Evolutionary conservation across 73 alveolate species (phyloP).

Genomic region (Durusdinium trenchii): DNA sequence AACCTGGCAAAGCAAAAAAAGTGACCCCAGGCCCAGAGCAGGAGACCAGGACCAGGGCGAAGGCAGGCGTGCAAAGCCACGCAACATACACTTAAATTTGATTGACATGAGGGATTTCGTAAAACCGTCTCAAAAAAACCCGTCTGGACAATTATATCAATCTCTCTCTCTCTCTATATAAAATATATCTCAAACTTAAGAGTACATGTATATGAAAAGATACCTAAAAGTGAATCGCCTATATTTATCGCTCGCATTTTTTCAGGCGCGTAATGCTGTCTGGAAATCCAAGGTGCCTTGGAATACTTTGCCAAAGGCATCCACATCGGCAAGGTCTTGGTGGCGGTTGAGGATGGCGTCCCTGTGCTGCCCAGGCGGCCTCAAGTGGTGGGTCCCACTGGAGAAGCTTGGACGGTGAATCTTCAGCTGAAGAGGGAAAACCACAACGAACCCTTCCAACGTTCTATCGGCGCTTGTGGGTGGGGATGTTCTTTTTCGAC

Average conservation of each 20-base stretch:
- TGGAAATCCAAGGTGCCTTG: slow-evolving; percentile 68
- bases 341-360: slow-evolving; percentile 65
- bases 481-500: background rate
- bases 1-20: no score
- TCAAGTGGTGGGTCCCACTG: slow-evolving; percentile 37
- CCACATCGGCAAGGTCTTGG: slow-evolving; percentile 87
- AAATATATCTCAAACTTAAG: background rate
- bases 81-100: no score
- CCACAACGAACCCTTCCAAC: no score
- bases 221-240: background rate
- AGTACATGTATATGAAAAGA: background rate
- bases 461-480: background rate
- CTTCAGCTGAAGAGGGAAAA: no score
- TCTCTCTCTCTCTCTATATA: no score
- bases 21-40: no score
- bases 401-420: slow-evolving; percentile 43
- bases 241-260: background rate
- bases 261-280: no score
- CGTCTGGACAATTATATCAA: no score
- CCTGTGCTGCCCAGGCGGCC: slow-evolving; percentile 73
- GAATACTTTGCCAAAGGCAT: slow-evolving; percentile 93
- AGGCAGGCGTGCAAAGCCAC: no score
- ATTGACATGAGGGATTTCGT: no score
- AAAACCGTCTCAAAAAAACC: no score
- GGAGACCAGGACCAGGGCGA: no score